These are phyloP conservation scores for Arthrobotrys sphaeroides DNA, from an alignment of 2,329 filamentous ascomycete species.

Conservation along the genomic window DNA sequence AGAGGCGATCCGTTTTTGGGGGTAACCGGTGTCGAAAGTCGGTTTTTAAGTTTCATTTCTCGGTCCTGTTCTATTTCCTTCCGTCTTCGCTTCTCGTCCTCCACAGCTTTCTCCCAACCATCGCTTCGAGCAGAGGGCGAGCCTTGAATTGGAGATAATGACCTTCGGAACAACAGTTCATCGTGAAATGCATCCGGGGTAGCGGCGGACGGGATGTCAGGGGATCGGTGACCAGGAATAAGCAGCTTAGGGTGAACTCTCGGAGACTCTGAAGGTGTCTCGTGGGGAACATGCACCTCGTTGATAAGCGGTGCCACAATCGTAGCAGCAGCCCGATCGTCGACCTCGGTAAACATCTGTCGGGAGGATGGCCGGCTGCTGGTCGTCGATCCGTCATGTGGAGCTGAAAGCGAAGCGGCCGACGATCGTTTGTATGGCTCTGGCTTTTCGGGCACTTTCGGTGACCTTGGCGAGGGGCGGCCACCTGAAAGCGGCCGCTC, in stretches of 20 bases:
- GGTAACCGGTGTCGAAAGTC: constrained; percentile 44
- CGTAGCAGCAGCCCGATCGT: constrained; percentile 16
- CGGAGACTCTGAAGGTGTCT: constrained; percentile 28
- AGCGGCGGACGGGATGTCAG: background rate
- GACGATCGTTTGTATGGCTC: constrained; percentile 41
- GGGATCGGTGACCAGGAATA: constrained; percentile 19
- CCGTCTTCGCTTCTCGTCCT: constrained; percentile 42
- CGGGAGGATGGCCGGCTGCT: constrained; percentile 47
- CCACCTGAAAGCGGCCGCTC: constrained; percentile 46
- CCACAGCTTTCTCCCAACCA: constrained; percentile 49
- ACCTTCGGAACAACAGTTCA: constrained; percentile 33
- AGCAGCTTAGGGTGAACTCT: constrained; percentile 31
- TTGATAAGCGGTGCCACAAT: constrained; percentile 10
- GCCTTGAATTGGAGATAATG: constrained; percentile 47
- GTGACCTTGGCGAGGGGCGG: constrained; percentile 40
- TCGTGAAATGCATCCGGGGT: constrained; percentile 33
- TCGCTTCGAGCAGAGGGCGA: constrained; percentile 38
- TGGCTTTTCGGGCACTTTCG: constrained; percentile 41
- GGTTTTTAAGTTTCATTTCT: constrained; percentile 51
- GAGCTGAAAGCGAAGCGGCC: constrained; percentile 30
- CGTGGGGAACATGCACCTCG: constrained; percentile 17
- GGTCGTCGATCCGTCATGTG: constrained; percentile 47
- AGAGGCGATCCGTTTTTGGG: constrained; percentile 45
- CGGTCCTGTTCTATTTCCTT: constrained; percentile 52
- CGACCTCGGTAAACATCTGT: constrained; percentile 52